A percentile compares a stretch with the other conserved stretches of the same genome.
These are phyloP conservation scores for Trifolium fragiferum DNA, from an alignment of 306 rosid species.

Conservation along the genomic window DNA sequence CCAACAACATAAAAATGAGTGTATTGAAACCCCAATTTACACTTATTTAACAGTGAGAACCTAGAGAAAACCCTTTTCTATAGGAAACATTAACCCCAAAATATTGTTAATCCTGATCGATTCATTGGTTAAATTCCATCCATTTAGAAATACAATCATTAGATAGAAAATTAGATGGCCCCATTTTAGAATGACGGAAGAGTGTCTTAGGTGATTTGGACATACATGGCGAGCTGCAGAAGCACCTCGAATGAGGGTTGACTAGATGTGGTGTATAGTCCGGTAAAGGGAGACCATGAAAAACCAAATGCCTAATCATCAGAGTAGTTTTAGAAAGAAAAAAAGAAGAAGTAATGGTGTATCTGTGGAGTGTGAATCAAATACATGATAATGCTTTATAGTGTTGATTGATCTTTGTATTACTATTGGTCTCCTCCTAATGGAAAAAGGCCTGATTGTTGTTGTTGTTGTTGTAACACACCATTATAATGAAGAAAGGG, in stretches of 20 bases:
- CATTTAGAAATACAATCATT: neutral
- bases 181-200: constrained; percentile 17
- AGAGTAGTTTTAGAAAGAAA: neutral
- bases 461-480: neutral
- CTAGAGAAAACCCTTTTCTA: neutral
- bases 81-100: constrained; percentile 14
- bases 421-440: neutral
- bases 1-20: constrained; percentile 20
- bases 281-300: neutral
- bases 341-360: too few relatives aligned
- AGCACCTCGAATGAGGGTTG: neutral
- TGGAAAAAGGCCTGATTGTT: neutral
- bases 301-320: neutral
- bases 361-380: neutral
- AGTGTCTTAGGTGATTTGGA: neutral
- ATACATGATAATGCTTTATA: neutral
- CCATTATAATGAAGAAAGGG: neutral
- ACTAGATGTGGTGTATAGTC: neutral
- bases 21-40: constrained; percentile 1
- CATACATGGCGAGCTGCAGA: neutral
- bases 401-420: constrained; percentile 6
- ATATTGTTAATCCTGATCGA: constrained; percentile 9
- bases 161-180: neutral
- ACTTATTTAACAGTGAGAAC: constrained; percentile 8
- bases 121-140: constrained; percentile 10